phyloP scores from a whole-genome alignment of 805 yeast genomes.

The Brettanomyces naardenensis region DNA sequence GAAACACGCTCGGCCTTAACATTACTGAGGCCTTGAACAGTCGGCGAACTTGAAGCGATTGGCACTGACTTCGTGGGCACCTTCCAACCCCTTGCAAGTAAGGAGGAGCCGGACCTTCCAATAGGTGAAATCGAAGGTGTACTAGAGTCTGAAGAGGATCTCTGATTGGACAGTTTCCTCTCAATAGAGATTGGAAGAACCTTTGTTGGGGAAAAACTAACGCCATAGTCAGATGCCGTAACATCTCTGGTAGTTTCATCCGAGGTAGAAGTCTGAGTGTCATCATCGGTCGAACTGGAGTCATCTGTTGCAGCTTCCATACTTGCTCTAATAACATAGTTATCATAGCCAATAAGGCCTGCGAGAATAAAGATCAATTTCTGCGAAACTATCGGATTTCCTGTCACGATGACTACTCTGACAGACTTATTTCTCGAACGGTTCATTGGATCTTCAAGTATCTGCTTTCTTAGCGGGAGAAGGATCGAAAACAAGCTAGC shows the following conservation, averaged over 20 bases:
- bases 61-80: conserved; percentile 24
- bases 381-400: conserved; percentile 50
- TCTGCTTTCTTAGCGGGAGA: conserved; percentile 29
- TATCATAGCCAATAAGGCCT: conserved; percentile 37
- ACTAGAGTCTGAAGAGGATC: conserved; percentile 7
- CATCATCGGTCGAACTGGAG: background rate
- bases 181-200: conserved; percentile 1
- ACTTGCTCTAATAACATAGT: conserved; percentile 11
- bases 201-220: conserved; percentile 1
- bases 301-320: background rate
- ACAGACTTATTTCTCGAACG: conserved; percentile 21
- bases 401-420: conserved; percentile 45
- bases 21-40: conserved; percentile 2
- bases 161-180: background rate
- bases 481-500: conserved; percentile 41
- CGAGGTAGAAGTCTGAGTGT: background rate
- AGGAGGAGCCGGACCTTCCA: background rate
- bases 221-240: background rate
- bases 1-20: conserved; percentile 15
- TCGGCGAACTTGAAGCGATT: conserved; percentile 16
- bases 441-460: conserved; percentile 29
- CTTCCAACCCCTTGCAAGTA: conserved; percentile 33
- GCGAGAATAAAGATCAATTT: conserved; percentile 44
- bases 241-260: background rate
- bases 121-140: conserved; percentile 3